Percentiles rank a stretch among this genome's conserved stretches.
Conservation (phyloP, 805 yeast species). For the Suhomyces sp. region DNA sequence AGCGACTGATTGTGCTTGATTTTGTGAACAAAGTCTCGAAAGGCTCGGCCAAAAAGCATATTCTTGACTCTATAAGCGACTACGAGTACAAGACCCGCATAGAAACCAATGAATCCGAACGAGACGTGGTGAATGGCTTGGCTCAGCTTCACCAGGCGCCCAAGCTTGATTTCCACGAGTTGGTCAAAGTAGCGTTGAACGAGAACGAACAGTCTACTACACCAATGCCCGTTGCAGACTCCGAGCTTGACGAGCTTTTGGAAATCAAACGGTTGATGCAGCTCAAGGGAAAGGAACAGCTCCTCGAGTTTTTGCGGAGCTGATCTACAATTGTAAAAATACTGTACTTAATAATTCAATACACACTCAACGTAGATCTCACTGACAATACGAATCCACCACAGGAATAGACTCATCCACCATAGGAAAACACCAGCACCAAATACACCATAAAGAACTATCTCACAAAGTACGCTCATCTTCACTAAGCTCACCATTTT, state of each 20-base stretch:
- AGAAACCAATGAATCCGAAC: constrained; percentile 17
- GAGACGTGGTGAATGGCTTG: constrained; percentile 24
- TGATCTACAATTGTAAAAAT: too few relatives aligned
- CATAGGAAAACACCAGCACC: too few relatives aligned
- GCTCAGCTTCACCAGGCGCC: constrained; percentile 29
- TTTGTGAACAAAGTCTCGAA: constrained; percentile 49
- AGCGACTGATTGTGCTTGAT: constrained; percentile 64
- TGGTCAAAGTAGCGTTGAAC: constrained; percentile 40
- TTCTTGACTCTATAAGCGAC: constrained; percentile 19
- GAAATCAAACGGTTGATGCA: constrained; percentile 61
- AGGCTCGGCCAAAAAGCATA: constrained; percentile 9
- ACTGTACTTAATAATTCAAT: too few relatives aligned
- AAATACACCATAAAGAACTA: too few relatives aligned
- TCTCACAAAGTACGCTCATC: too few relatives aligned
- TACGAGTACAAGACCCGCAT: constrained; percentile 22
- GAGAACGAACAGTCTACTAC: too few relatives aligned
- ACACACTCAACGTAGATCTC: too few relatives aligned
- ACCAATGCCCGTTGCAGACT: background rate
- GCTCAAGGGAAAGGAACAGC: constrained; percentile 64
- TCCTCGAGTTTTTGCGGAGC: constrained; percentile 53
- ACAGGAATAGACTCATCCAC: too few relatives aligned
- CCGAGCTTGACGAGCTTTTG: constrained; percentile 50
- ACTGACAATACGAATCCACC: too few relatives aligned
- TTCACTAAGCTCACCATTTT: too few relatives aligned
- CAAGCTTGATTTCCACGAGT: constrained; percentile 42